Conservation (phyloP, 441 rosid genomes). For the Gossypium davidsonii region DNA sequence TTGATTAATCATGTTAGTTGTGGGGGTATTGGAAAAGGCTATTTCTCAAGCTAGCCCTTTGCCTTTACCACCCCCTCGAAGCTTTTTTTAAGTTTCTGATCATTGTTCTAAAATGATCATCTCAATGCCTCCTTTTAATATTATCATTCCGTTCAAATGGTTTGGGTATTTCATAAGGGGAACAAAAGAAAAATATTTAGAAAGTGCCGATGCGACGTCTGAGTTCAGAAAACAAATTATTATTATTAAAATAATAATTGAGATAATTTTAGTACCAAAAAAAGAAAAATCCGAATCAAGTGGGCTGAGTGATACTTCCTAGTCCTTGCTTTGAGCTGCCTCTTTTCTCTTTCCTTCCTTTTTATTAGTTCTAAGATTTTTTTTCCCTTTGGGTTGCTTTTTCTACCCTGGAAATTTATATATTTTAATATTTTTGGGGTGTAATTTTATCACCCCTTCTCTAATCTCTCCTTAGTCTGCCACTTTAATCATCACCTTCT, state of each 20-base stretch:
- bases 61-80: constrained; percentile 11
- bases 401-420: constrained; percentile 9
- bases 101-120: constrained; percentile 1
- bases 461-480: constrained; percentile 31
- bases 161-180: constrained; percentile 60
- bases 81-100: constrained; percentile 24
- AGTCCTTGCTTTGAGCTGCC: constrained; percentile 19
- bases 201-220: constrained; percentile 45
- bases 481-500: constrained; percentile 52
- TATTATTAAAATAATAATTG: constrained; percentile 8
- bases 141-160: constrained; percentile 39
- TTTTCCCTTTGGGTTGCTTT: constrained; percentile 7
- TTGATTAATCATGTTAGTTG: constrained; percentile 23
- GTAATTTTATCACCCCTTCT: constrained; percentile 17
- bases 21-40: constrained; percentile 26
- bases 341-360: constrained; percentile 6
- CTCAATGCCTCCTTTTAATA: constrained; percentile 29
- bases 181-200: constrained; percentile 30
- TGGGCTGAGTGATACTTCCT: constrained; percentile 23
- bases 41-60: neutral
- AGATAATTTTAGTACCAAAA: constrained; percentile 8
- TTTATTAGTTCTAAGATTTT: constrained; percentile 21
- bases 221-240: constrained; percentile 20
- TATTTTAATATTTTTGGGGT: neutral
- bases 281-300: constrained; percentile 16